Evolutionary conservation across 2,329 filamentous ascomycete species (phyloP).

Genomic region (Ophidiomyces ophidiicola): DNA sequence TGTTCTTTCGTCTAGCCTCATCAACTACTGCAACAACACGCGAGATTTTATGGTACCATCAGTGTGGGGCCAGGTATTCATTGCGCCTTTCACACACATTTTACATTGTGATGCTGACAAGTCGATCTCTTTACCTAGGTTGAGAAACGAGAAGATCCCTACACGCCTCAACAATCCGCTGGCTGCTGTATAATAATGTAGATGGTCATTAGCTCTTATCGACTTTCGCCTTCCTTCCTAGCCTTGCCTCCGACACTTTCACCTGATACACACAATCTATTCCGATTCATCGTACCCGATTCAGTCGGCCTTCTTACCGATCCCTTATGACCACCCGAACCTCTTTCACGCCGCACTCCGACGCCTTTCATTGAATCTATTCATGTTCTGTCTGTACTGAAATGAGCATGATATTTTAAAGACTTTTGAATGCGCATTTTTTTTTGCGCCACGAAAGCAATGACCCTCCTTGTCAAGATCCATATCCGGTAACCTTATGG

Average conservation of each 20-base stretch:
- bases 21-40: slow-evolving; percentile 94
- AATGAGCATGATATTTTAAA: slow-evolving; percentile 9
- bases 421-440: not conserved
- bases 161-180: slow-evolving; percentile 82
- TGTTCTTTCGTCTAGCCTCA: slow-evolving; percentile 52
- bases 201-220: slow-evolving; percentile 16
- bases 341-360: slow-evolving; percentile 1
- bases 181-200: slow-evolving; percentile 96
- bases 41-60: slow-evolving; percentile 98
- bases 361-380: slow-evolving; percentile 4
- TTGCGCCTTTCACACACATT: no score
- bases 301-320: slow-evolving; percentile 5
- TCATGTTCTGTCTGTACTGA: slow-evolving; percentile 3
- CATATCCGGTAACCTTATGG: not conserved
- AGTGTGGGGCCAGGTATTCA: slow-evolving; percentile 70
- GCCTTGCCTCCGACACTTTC: not conserved
- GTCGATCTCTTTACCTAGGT: slow-evolving; percentile 46
- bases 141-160: slow-evolving; percentile 93
- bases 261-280: not conserved
- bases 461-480: slow-evolving; percentile 1
- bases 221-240: not conserved
- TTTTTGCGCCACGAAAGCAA: slow-evolving; percentile 4
- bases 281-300: slow-evolving; percentile 6
- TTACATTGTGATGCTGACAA: no score
- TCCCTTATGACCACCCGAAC: slow-evolving; percentile 5